These are phyloP conservation scores for Neospora caninum DNA, from an alignment of 169 alveolate species.

Conservation along the genomic window DNA sequence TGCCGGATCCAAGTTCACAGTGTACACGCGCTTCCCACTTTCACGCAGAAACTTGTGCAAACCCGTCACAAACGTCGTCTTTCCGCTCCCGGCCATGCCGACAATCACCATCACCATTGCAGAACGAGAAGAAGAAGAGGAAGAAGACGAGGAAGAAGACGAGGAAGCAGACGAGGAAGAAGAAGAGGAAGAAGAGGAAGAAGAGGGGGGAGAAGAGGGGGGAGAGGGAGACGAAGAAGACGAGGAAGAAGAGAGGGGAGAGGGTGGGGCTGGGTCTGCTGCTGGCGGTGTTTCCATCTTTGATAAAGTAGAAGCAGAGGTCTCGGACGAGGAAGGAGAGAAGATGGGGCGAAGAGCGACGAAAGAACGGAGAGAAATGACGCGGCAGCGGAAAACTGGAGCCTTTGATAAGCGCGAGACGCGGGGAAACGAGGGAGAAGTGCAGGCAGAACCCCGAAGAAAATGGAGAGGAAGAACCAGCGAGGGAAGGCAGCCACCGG, in stretches of 20 bases:
- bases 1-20: constrained; percentile 98
- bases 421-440: too few relatives aligned
- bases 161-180: background rate
- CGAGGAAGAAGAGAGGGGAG: background rate
- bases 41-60: background rate
- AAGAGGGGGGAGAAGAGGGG: background rate
- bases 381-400: background rate
- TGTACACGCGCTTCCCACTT: constrained; percentile 88
- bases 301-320: too few relatives aligned
- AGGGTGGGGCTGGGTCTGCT: background rate
- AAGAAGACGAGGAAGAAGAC: background rate
- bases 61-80: constrained; percentile 59
- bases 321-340: background rate
- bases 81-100: constrained; percentile 77
- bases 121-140: background rate
- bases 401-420: background rate
- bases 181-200: background rate
- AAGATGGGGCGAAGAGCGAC: background rate
- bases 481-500: too few relatives aligned
- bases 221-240: background rate
- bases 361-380: background rate
- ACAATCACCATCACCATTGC: constrained; percentile 35
- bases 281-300: background rate
- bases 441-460: too few relatives aligned
- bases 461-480: too few relatives aligned